Evolutionary conservation across 768 basidiomycete species (phyloP).

Genomic region (Rhodotorula kratochvilovae): DNA sequence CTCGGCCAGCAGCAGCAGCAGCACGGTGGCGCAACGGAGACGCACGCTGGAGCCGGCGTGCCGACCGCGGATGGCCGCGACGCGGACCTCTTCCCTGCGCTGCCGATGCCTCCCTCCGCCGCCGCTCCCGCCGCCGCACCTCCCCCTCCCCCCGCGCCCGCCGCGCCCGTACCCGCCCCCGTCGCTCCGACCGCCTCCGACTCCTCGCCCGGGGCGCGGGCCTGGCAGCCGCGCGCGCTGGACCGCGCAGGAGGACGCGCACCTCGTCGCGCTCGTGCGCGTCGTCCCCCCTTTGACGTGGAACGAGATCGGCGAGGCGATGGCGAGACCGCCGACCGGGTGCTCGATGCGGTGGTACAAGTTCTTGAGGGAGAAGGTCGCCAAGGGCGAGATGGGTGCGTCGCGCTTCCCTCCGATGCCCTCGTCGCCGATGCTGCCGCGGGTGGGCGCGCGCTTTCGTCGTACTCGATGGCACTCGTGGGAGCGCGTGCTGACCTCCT

Average conservation of each 20-base stretch:
- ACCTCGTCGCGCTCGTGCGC: constrained; percentile 14
- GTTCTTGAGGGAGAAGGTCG: constrained; percentile 11
- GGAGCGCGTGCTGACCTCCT: too few species aligned
- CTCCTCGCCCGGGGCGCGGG: neutral
- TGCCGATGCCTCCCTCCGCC: too few species aligned
- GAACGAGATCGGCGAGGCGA: constrained; percentile 24
- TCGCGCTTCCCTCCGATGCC: neutral
- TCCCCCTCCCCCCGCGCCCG: neutral
- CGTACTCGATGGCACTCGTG: too few species aligned
- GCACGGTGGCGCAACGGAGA: neutral
- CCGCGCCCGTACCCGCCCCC: neutral
- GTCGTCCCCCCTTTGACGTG: constrained; percentile 27
- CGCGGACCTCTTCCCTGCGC: neutral
- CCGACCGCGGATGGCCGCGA: neutral
- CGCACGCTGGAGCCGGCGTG: neutral
- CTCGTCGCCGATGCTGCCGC: too few species aligned
- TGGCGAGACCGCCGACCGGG: constrained; percentile 19
- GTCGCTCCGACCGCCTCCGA: neutral
- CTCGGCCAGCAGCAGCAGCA: neutral
- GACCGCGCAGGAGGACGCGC: constrained; percentile 14
- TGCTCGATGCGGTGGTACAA: constrained; percentile 37
- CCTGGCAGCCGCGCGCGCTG: constrained; percentile 18
- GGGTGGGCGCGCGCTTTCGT: too few species aligned
- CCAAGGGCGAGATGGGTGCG: neutral
- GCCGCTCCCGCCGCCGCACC: neutral